These are phyloP conservation scores for Cercospora sesami DNA, from an alignment of 2,329 filamentous ascomycete genomes.

Conservation along the genomic window DNA sequence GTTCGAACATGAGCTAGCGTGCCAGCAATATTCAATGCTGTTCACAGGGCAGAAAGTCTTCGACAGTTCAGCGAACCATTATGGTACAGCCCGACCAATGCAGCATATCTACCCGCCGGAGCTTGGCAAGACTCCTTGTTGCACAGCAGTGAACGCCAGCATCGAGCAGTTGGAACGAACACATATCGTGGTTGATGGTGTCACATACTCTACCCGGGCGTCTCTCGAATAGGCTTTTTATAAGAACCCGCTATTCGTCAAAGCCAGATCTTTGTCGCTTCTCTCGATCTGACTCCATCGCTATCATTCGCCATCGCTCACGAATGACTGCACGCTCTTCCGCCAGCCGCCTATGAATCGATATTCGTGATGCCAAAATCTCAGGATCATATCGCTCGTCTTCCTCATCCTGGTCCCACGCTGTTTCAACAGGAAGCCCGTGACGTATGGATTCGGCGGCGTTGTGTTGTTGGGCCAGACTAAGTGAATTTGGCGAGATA, in stretches of 20 bases:
- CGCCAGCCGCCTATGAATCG: background rate
- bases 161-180: background rate
- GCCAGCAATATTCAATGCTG: background rate
- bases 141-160: background rate
- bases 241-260: background rate
- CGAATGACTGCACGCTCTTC: background rate
- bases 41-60: background rate
- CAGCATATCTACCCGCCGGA: background rate
- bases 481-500: background rate
- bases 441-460: background rate
- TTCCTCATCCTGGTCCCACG: background rate
- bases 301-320: background rate
- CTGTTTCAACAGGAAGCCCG: background rate
- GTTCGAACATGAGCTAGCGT: constrained; percentile 1
- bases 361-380: background rate
- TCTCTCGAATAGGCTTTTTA: no score
- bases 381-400: background rate
- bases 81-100: background rate
- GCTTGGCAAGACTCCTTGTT: background rate
- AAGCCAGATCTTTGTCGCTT: background rate
- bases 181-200: no score
- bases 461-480: background rate
- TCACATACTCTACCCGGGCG: no score
- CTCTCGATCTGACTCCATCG: background rate
- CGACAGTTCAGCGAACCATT: background rate